Evolutionary conservation across 2,329 filamentous ascomycete genomes (phyloP), one percentile per base, ranked within the genome.

Genomic region (Cercospora zeina): DNA sequence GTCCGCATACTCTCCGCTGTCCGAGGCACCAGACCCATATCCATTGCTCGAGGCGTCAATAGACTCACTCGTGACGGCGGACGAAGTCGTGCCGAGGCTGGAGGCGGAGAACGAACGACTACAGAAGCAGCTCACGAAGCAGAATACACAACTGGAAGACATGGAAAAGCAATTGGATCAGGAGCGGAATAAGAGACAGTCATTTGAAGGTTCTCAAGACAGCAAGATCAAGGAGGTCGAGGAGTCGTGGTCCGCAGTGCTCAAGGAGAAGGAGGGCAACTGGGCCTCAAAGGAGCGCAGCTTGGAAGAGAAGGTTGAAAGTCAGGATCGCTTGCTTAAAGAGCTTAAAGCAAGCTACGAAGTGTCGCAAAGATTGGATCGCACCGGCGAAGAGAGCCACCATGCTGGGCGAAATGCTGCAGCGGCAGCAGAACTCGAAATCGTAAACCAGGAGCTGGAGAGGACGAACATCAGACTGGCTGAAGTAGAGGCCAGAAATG

Each of bases 311-410:
- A 97, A 97, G 78, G 82, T 96, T 2, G 93, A 97, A 75, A 96
- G 89, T 70, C 93, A 99, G 74, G 95, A 99, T 54, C 87, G 92
- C 6, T 78, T 99, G 39, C 78, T 99, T 69, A 96, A 90, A 72
- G 96, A 99, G 76, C 87, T 97, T 73, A 97, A 97, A 78, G 95
- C 95, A 27, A 97, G 88, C 78, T 97, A 97, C 73, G 95, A 99
- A 77, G 95, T 99, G 59, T 95, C 91, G 50, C 93, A 97, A 75
- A 85, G 95, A 55, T 81, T 99, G 55, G 93, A 88, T 56, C 88
- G 87, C 68, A 86, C 87, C 13, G 88, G 89, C 34, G 79, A 79
- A 9, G 86, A 89, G 19, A 78, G 80, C 16, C 83, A 84, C 27
- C 77, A 77, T n/a, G 66, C 72, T 16, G 81, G 81, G 30, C 82